A percentile compares a stretch with the other conserved stretches of the same genome.
Evolutionary conservation across 75 land plant species (phyloP).

Genomic region (Pinus tabuliformis): DNA sequence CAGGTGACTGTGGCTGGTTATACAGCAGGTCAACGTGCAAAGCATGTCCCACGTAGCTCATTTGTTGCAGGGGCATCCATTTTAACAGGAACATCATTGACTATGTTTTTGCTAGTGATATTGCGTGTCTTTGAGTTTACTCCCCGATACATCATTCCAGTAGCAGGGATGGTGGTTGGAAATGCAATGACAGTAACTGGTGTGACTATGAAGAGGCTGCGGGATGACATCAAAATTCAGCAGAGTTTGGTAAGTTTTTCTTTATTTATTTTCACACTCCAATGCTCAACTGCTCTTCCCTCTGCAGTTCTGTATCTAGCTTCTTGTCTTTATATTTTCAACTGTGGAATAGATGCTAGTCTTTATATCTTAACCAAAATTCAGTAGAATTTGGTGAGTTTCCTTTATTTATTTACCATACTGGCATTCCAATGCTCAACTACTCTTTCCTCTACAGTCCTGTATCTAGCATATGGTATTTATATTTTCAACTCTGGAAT

Average conservation of each 20-base stretch:
- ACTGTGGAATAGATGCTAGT: no score
- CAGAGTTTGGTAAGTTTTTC: slow-evolving; percentile 47
- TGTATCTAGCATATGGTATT: no score
- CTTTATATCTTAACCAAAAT: not conserved
- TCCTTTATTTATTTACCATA: no score
- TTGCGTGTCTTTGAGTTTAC: slow-evolving; percentile 82
- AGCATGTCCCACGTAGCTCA: slow-evolving; percentile 69
- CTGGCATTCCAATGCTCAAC: no score
- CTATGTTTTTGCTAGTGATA: slow-evolving; percentile 70
- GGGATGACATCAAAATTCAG: slow-evolving; percentile 80
- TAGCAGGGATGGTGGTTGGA: slow-evolving; percentile 93
- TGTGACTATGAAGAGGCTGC: slow-evolving; percentile 80
- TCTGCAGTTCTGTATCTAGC: no score
- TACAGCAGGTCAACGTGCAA: slow-evolving; percentile 88
- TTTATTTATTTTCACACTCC: not conserved
- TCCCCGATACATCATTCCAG: slow-evolving; percentile 88
- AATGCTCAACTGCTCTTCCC: no score
- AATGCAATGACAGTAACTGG: slow-evolving; percentile 95
- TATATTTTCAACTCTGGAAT: no score
- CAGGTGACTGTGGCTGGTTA: slow-evolving; percentile 87
- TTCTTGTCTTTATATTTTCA: no score
- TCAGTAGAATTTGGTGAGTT: no score
- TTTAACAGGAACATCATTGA: slow-evolving; percentile 66
- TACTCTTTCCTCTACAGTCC: no score
- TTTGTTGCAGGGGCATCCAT: slow-evolving; percentile 76